phyloP scores from a whole-genome alignment of 805 yeast genomes.

The Jamesozyma rosinii region DNA sequence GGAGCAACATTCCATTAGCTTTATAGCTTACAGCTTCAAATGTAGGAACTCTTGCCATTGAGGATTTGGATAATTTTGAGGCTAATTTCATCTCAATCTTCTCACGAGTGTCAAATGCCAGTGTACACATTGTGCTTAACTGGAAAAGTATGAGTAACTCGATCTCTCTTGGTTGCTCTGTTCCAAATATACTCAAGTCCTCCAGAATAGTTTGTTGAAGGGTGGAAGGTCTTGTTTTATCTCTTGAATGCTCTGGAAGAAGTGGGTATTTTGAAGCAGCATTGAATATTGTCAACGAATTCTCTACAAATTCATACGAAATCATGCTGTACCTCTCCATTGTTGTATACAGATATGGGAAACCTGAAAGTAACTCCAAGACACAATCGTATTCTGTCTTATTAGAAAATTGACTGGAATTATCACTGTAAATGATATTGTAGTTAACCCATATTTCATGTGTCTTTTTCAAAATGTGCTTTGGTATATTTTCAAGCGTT shows the following conservation, averaged over 20 bases:
- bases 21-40: constrained; percentile 51
- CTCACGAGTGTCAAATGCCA: constrained; percentile 55
- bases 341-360: constrained; percentile 40
- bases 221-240: constrained; percentile 47
- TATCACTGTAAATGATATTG: constrained; percentile 38
- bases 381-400: constrained; percentile 51
- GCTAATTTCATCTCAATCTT: constrained; percentile 48
- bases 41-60: constrained; percentile 43
- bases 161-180: constrained; percentile 29
- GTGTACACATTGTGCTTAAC: constrained; percentile 41
- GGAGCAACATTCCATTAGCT: constrained; percentile 36
- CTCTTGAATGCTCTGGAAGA: constrained; percentile 48
- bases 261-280: constrained; percentile 66
- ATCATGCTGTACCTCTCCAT: constrained; percentile 27
- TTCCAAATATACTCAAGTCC: constrained; percentile 33
- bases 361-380: constrained; percentile 44
- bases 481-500: constrained; percentile 28
- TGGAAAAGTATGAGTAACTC: constrained; percentile 44
- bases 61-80: constrained; percentile 28
- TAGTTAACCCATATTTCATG: constrained; percentile 45
- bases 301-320: constrained; percentile 34
- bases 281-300: constrained; percentile 49
- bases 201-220: constrained; percentile 54
- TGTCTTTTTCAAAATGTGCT: constrained; percentile 28
- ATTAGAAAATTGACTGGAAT: constrained; percentile 15